Percentiles rank a stretch among this genome's conserved stretches.
phyloP scores from a whole-genome alignment of 148 eudicot species.

The Heliosperma pusillum region DNA sequence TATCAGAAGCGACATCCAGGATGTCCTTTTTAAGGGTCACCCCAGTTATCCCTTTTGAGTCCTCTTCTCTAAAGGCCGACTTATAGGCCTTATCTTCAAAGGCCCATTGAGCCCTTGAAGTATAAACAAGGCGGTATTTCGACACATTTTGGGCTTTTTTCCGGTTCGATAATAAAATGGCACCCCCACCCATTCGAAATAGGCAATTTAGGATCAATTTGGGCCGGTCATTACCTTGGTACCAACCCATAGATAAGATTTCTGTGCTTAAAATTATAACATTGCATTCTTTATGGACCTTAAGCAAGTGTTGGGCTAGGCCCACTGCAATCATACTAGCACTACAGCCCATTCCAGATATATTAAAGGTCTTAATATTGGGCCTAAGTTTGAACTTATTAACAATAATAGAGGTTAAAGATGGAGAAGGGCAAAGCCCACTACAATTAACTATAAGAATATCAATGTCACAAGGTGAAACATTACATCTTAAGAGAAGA shows the following conservation, averaged over 20 bases:
- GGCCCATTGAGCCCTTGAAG: conserved; percentile 50
- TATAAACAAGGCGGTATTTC: conserved; percentile 42
- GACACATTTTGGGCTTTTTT: conserved; percentile 22
- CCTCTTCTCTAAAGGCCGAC: conserved; percentile 66
- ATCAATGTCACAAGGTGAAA: conserved; percentile 50
- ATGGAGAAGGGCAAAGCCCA: conserved; percentile 66
- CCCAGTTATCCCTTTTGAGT: conserved; percentile 53
- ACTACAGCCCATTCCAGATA: conserved; percentile 91
- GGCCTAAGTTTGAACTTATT: conserved; percentile 56
- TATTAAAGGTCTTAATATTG: conserved; percentile 47
- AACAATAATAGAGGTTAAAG: conserved; percentile 53
- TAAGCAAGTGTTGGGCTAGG: conserved; percentile 48
- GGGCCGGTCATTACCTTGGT: conserved; percentile 48
- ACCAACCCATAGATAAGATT: conserved; percentile 68
- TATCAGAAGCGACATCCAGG: conserved; percentile 49
- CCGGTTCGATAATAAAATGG: conserved; percentile 43
- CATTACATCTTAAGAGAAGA: conserved; percentile 49
- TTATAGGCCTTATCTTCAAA: conserved; percentile 47
- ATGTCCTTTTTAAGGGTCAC: conserved; percentile 58
- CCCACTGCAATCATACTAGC: conserved; percentile 55
- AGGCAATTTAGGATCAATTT: conserved; percentile 56
- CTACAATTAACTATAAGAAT: conserved; percentile 75
- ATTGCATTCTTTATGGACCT: conserved; percentile 39
- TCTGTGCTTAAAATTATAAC: conserved; percentile 72
- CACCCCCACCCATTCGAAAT: conserved; percentile 75